Evolutionary conservation across 2,329 filamentous ascomycete species (phyloP), one percentile per base, ranked within the genome.

Genomic region (Dryadomyces quercus-mongolicae): DNA sequence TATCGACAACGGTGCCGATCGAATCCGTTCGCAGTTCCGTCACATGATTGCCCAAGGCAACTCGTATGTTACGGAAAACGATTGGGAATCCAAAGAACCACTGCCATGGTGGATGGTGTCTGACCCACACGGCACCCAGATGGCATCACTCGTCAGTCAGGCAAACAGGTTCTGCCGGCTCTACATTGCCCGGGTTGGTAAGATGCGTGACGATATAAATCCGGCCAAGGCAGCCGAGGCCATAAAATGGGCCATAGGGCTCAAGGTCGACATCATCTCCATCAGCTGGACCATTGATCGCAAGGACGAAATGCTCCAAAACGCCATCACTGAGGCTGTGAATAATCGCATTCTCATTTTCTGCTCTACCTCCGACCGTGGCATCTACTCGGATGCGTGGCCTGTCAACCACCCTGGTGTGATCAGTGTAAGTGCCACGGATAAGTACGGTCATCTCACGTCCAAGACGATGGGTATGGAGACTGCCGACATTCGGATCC

Each of bases 241-340:
- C 12, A 48, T 57, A 9, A 1, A 20, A 2, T 51, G 51, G 53
- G 56, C 56, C 5, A 22, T 51, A 13, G 20, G 55, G 10, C 47
- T 50, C 46, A 56, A 61, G 3, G 67, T 69, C 0, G 59, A 68
- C 43, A 65, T 69, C 42, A 70, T 71, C 48, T 68, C 65, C 49
- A 69, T 70, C 64, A 67, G 64, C 1, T 70, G 67, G 67, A 67
- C 65, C 1, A 64, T 70, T n/a, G 51, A 59, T 3, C 52, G 57
- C 15, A 36, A 55, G 8, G 12, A 46, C 31, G 42, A 56, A 1
- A 55, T 45, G 21, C 63, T 69, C 1, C 57, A 64, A 9, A 34
- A 53, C 0, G 66, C 67, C 13, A 62, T 70, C 25, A 44, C 47
- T 0, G 48, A 58, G 1, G 67, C 67, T 0, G 54, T 56, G 1